phyloP scores from a whole-genome alignment of 2,329 filamentous ascomycete genomes.

The Nothophoma quercina region DNA sequence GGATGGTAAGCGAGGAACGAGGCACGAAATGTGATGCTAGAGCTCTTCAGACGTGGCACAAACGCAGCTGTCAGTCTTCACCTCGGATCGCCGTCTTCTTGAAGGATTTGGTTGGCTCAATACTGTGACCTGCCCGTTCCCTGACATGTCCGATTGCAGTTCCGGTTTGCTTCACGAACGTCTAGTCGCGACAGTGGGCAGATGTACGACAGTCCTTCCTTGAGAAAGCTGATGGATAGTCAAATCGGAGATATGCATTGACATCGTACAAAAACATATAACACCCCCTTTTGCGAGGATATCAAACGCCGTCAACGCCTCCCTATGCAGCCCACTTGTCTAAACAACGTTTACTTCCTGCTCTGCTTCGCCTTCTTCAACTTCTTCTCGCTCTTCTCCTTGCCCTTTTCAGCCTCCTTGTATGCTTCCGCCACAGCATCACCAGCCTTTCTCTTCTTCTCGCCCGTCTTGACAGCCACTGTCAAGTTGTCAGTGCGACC shows the following conservation, averaged over 20 bases:
- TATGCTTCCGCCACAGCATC: conserved; percentile 60
- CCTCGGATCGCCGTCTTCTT: too few relatives aligned
- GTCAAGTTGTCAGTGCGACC: conserved; percentile 62
- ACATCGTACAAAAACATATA: neutral
- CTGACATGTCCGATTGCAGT: neutral
- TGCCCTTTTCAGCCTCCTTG: conserved; percentile 47
- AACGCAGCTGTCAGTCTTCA: too few relatives aligned
- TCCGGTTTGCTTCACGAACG: neutral
- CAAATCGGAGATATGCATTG: neutral
- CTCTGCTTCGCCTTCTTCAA: conserved; percentile 38
- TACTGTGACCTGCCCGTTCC: neutral
- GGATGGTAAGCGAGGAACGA: too few relatives aligned
- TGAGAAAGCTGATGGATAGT: too few relatives aligned
- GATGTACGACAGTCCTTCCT: too few relatives aligned
- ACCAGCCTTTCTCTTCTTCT: conserved; percentile 76
- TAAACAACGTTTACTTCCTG: conserved; percentile 15
- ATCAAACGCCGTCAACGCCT: conserved; percentile 18
- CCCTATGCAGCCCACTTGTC: too few relatives aligned
- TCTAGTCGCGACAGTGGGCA: too few relatives aligned
- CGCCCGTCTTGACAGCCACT: conserved; percentile 83
- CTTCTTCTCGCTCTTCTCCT: conserved; percentile 45
- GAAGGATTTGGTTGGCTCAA: neutral
- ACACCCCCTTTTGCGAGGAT: conserved; percentile 14
- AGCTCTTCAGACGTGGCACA: too few relatives aligned
- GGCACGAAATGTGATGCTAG: too few relatives aligned